A percentile compares a stretch with the other conserved stretches of the same genome.
Evolutionary conservation across 805 yeast genomes (phyloP).

Genomic region (Debaryomyces tyrocola): DNA sequence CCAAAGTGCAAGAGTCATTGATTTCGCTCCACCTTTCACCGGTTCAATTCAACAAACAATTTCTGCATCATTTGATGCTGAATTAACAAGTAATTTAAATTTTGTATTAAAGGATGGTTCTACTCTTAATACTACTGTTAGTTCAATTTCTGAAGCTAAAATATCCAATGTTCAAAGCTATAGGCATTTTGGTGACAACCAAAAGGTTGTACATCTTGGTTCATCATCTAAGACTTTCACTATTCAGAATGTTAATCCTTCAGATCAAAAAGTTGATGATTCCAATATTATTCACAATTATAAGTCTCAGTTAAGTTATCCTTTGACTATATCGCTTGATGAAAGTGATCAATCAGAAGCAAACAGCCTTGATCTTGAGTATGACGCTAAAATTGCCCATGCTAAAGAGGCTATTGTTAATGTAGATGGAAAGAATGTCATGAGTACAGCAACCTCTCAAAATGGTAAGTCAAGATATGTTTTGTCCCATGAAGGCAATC

Average conservation of each 20-base stretch:
- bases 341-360: conserved; percentile 7
- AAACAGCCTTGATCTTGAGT: conserved; percentile 14
- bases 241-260: conserved; percentile 15
- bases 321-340: conserved; percentile 21
- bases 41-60: conserved; percentile 40
- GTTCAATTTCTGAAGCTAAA: conserved; percentile 25
- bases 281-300: conserved; percentile 7
- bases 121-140: conserved; percentile 25
- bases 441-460: conserved; percentile 18
- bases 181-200: conserved; percentile 38
- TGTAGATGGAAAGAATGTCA: conserved; percentile 13
- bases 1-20: conserved; percentile 28
- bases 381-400: conserved; percentile 17
- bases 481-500: conserved; percentile 25
- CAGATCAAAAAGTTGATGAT: conserved; percentile 6
- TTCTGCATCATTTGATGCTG: conserved; percentile 31
- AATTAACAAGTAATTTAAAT: conserved; percentile 32
- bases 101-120: conserved; percentile 42
- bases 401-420: conserved; percentile 13
- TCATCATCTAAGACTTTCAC: conserved; percentile 17
- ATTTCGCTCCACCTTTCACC: conserved; percentile 37
- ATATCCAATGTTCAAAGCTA: conserved; percentile 42
- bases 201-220: conserved; percentile 29
- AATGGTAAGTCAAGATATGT: conserved; percentile 30
- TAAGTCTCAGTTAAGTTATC: conserved; percentile 22